Conservation (phyloP, 306 rosid species). For the Sicyos baderoa region DNA sequence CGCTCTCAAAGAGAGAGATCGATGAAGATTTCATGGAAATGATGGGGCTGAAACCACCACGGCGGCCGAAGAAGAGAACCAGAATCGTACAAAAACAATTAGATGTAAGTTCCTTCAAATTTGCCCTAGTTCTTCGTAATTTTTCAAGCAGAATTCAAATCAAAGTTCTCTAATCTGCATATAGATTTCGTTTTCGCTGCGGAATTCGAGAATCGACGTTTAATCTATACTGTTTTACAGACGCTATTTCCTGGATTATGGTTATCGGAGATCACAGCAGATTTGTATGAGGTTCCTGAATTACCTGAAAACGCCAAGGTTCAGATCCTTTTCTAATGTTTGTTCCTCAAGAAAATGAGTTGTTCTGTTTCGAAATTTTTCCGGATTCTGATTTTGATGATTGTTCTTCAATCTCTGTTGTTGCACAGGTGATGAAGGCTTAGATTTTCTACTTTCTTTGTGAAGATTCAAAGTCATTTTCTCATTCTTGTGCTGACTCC, state of each 20-base stretch:
- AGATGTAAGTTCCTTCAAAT: slow-evolving; percentile 42
- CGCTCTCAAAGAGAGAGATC: slow-evolving; percentile 52
- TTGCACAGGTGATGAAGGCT: slow-evolving; percentile 9
- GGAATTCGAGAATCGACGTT: neutral
- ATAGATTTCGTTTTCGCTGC: neutral
- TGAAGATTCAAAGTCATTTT: neutral
- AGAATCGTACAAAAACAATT: slow-evolving; percentile 50
- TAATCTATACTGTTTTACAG: slow-evolving; percentile 27
- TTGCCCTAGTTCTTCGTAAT: neutral
- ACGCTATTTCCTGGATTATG: slow-evolving; percentile 59
- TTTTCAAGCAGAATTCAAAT: neutral
- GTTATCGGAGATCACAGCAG: slow-evolving; percentile 59
- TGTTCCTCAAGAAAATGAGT: neutral
- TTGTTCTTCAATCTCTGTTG: slow-evolving; percentile 14
- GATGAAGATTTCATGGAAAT: slow-evolving; percentile 63
- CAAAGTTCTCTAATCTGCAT: neutral
- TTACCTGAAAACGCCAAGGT: slow-evolving; percentile 60
- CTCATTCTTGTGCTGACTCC: neutral
- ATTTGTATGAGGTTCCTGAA: slow-evolving; percentile 59
- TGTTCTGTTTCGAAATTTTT: neutral
- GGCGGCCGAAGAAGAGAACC: slow-evolving; percentile 59
- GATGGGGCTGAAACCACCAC: slow-evolving; percentile 49
- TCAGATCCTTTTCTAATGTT: neutral
- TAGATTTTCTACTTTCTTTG: neutral
- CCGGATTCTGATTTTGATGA: slow-evolving; percentile 1